These are phyloP conservation scores for Cadophora luteo-olivacea DNA, from an alignment of 2,329 filamentous ascomycete species.

Conservation along the genomic window DNA sequence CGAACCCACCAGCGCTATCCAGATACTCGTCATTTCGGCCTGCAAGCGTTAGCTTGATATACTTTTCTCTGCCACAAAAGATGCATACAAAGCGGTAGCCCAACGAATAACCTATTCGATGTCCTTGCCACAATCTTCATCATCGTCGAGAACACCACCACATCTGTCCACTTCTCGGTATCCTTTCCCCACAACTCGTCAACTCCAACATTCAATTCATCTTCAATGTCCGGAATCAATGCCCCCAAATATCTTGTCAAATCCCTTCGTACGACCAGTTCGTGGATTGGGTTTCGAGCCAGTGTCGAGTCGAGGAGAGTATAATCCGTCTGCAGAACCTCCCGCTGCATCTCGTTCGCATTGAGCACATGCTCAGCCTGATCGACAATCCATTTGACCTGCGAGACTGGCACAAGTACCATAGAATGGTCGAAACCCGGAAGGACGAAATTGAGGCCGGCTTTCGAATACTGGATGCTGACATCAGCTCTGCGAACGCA, in stretches of 20 bases:
- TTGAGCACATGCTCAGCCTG: slow-evolving; percentile 49
- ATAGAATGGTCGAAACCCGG: slow-evolving; percentile 49
- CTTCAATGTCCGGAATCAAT: slow-evolving; percentile 35
- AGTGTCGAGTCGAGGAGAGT: slow-evolving; percentile 47
- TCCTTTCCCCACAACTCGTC: slow-evolving; percentile 40
- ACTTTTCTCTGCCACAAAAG: too few relatives aligned
- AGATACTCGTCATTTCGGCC: slow-evolving; percentile 44
- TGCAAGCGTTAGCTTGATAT: not conserved
- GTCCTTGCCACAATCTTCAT: slow-evolving; percentile 48
- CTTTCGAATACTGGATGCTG: slow-evolving; percentile 48
- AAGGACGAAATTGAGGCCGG: slow-evolving; percentile 49
- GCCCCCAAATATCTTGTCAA: slow-evolving; percentile 43
- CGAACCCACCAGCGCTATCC: slow-evolving; percentile 41
- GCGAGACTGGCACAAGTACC: slow-evolving; percentile 48
- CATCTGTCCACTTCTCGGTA: slow-evolving; percentile 45
- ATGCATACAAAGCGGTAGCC: slow-evolving; percentile 48
- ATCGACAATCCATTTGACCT: slow-evolving; percentile 48
- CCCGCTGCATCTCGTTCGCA: slow-evolving; percentile 45
- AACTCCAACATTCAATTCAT: slow-evolving; percentile 29
- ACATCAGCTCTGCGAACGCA: slow-evolving; percentile 1
- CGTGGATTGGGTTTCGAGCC: slow-evolving; percentile 46
- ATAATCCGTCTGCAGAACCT: slow-evolving; percentile 48
- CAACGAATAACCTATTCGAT: slow-evolving; percentile 54
- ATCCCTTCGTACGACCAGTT: slow-evolving; percentile 41
- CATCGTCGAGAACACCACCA: slow-evolving; percentile 43